These are phyloP conservation scores for Phialophora verrucosa DNA, from an alignment of 2,329 filamentous ascomycete genomes.

Conservation along the genomic window DNA sequence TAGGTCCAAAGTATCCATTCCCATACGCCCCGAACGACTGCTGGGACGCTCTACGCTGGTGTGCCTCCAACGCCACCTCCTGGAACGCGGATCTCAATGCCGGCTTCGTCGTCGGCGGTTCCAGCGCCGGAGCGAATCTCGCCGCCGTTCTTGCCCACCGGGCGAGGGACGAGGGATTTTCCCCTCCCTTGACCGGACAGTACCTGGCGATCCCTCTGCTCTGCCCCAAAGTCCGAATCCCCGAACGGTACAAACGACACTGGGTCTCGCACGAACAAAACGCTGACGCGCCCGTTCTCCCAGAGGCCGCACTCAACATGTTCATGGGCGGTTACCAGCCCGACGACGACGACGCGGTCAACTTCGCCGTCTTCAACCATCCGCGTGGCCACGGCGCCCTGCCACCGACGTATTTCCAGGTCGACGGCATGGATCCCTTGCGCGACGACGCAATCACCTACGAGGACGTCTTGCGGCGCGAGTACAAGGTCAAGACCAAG, in stretches of 20 bases:
- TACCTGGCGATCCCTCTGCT: conserved; percentile 52
- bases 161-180: conserved; percentile 43
- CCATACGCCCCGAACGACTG: conserved; percentile 29
- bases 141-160: conserved; percentile 45
- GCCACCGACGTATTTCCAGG: conserved; percentile 35
- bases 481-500: conserved; percentile 39
- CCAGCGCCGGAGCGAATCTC: conserved; percentile 52
- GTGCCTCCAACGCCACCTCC: conserved; percentile 37
- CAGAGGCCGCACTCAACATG: conserved; percentile 39
- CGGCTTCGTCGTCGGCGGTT: conserved; percentile 57
- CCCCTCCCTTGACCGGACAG: conserved; percentile 53
- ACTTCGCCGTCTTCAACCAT: conserved; percentile 18
- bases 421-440: conserved; percentile 26
- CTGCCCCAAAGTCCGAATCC: conserved; percentile 36
- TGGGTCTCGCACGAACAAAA: conserved; percentile 12
- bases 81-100: conserved; percentile 47
- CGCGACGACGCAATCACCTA: conserved; percentile 37
- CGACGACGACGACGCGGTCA: conserved; percentile 21
- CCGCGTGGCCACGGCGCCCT: conserved; percentile 39
- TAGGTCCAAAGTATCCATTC: conserved; percentile 32
- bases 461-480: conserved; percentile 31
- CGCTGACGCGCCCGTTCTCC: conserved; percentile 45
- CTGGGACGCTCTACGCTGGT: conserved; percentile 24
- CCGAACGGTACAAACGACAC: conserved; percentile 2
- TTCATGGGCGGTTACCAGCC: conserved; percentile 29